Evolutionary conservation across 176 grass and related monocot species (phyloP).

Genomic region (Alloteropsis semialata): DNA sequence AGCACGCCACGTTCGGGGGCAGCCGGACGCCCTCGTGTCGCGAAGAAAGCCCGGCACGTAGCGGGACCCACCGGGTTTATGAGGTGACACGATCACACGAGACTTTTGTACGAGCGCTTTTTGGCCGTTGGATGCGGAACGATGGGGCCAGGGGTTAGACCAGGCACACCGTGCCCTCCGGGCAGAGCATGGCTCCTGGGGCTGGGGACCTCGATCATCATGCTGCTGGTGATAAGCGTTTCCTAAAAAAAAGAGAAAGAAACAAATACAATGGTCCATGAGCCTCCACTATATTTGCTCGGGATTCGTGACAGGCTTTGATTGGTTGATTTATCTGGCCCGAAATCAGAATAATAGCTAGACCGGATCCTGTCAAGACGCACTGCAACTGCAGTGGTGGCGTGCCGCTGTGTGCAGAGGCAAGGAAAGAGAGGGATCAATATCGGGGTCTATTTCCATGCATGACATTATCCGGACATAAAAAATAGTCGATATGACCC

Average conservation of each 20-base stretch:
- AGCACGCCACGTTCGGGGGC: neutral
- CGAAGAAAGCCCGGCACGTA: constrained; percentile 6
- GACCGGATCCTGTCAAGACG: neutral
- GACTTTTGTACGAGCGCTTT: neutral
- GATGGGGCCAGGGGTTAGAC: neutral
- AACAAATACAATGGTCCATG: too few species aligned
- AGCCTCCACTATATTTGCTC: too few species aligned
- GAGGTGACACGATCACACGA: neutral
- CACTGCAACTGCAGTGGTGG: neutral
- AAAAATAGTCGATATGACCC: too few species aligned
- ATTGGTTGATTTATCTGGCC: neutral
- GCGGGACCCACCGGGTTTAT: neutral
- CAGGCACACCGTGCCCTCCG: neutral
- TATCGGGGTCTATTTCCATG: too few species aligned
- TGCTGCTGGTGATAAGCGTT: neutral
- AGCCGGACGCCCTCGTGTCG: neutral
- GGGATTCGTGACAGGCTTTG: neutral
- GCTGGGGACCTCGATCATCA: too few species aligned
- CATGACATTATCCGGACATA: too few species aligned
- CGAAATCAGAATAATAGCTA: neutral
- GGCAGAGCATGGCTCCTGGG: too few species aligned
- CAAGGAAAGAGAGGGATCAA: too few species aligned
- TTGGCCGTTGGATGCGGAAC: neutral
- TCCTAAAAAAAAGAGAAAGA: neutral
- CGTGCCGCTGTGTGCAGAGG: too few species aligned